A percentile compares a stretch with the other conserved stretches of the same genome.
Conservation (phyloP, 2,329 filamentous ascomycete genomes). For the Chaetoscypha palmicola region DNA sequence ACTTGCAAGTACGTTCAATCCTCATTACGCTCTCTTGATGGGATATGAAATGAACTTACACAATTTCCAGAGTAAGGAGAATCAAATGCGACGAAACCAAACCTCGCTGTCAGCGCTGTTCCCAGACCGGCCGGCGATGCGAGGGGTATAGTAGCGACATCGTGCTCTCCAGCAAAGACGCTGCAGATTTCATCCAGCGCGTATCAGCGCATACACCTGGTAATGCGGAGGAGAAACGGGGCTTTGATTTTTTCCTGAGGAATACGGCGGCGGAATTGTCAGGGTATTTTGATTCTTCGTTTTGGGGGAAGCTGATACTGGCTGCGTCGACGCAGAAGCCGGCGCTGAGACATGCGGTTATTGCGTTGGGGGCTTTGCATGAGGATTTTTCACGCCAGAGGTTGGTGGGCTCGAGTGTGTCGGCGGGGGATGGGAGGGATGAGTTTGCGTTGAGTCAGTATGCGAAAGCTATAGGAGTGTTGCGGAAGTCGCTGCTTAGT, state of each 20-base stretch:
- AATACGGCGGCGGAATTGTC: background rate
- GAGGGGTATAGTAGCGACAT: background rate
- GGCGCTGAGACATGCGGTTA: background rate
- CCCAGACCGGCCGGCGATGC: background rate
- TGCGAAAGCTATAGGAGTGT: constrained; percentile 24
- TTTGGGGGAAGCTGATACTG: background rate
- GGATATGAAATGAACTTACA: too few relatives aligned
- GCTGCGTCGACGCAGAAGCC: background rate
- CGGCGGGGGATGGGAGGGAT: too few relatives aligned
- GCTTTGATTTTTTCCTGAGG: background rate
- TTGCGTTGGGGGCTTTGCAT: background rate
- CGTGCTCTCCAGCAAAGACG: background rate
- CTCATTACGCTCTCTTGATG: too few relatives aligned
- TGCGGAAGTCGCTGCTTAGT: constrained; percentile 18
- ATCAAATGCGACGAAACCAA: constrained; percentile 4
- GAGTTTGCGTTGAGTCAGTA: constrained; percentile 28
- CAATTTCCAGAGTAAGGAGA: background rate
- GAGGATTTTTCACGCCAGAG: background rate
- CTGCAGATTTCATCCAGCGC: background rate
- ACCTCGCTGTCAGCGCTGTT: background rate
- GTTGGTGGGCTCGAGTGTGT: too few relatives aligned
- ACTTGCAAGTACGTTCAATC: too few relatives aligned
- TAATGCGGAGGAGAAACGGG: background rate
- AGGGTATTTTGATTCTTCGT: background rate
- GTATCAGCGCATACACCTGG: background rate